A percentile compares a stretch with the other conserved stretches of the same genome.
Conservation (phyloP, 192 early-diverging fungal species). For the Gaertneriomyces sp. region DNA sequence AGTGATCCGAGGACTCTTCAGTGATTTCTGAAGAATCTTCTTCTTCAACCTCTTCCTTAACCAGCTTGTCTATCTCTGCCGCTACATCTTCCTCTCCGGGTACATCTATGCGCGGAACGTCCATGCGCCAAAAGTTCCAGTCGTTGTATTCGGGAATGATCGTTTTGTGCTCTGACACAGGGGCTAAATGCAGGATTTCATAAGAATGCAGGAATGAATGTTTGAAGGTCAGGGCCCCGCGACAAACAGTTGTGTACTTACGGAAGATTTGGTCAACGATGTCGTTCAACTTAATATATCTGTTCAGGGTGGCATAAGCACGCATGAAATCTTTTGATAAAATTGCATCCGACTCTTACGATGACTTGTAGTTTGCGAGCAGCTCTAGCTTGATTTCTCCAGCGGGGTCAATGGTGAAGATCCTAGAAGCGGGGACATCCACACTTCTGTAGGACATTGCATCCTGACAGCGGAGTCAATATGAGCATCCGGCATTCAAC, state of each 20-base stretch:
- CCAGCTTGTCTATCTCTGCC: slow-evolving; percentile 10
- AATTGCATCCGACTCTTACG: slow-evolving; percentile 38
- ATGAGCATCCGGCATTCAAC: not conserved
- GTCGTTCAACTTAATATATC: slow-evolving; percentile 81
- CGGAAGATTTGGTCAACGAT: slow-evolving; percentile 95
- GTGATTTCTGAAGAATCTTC: not conserved
- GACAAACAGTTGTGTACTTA: slow-evolving; percentile 5
- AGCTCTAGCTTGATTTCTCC: slow-evolving; percentile 92
- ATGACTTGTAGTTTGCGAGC: slow-evolving; percentile 75
- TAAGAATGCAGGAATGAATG: not conserved
- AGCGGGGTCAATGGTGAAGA: slow-evolving; percentile 92
- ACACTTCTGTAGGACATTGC: slow-evolving; percentile 93
- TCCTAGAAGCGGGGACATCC: slow-evolving; percentile 85
- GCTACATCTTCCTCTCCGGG: slow-evolving; percentile 21
- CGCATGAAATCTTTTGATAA: not conserved
- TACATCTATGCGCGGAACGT: slow-evolving; percentile 25
- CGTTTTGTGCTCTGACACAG: slow-evolving; percentile 1
- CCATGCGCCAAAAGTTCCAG: slow-evolving; percentile 31
- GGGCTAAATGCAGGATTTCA: slow-evolving; percentile 1
- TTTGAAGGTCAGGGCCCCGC: not conserved
- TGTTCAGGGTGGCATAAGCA: not conserved
- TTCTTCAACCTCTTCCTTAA: slow-evolving; percentile 26
- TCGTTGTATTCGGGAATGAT: slow-evolving; percentile 30
- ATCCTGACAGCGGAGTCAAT: slow-evolving; percentile 44
- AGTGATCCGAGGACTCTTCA: not conserved